Base-by-base conservation (phyloP, 805 yeast species). In the Torulaspora maleeae region DNA sequence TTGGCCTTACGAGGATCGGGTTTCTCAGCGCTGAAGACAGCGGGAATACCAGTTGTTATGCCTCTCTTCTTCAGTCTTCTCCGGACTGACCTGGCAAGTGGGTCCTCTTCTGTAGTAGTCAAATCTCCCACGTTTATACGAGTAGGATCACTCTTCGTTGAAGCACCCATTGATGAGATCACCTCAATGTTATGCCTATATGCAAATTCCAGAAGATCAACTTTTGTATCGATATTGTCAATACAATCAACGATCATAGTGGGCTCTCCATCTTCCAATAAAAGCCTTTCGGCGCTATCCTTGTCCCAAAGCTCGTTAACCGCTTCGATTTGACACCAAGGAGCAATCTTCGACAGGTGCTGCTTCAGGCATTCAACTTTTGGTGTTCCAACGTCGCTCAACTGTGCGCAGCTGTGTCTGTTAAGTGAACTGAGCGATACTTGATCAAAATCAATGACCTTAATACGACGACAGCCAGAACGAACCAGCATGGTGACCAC, bases 211-310 rank as follows among this genome's bases (percentile, higher is more conserved):
- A 93, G 70, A 42, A 93, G 70, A 58, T 93, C 99, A 22, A 90
- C 95, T 60, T 93, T 93, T n/a, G 98, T 90, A 56, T 91, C 96
- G 48, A 93, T 83, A 63, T 93, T 93, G 67, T 93, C 99, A 54
- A 93, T 93, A 69, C 98, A 93, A 61, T 93, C 99, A 24, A 93
- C 85, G 20, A 93, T 80, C 60, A 80, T 86, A 33, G 85, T 81
- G 4, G 96, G 95, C 13, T 36, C 41, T 34, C 73, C 72, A 12
- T 74, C 74, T 29, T 71, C 63, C 16, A 83, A 64, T 9, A 64
- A 33, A 39, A 90, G 70, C 48, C 80, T 73, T 36, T 79, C 80
- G 1, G 93, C 86, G 45, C 75, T 70, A 11, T 79, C 79, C 41
- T 77, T 66, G 54, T 74, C 81, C 91, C 95, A 93, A 44, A 93